A percentile compares a stretch with the other conserved stretches of the same genome.
Conservation (phyloP, 106 monocot species). For the Apostasia shenzhenica region DNA sequence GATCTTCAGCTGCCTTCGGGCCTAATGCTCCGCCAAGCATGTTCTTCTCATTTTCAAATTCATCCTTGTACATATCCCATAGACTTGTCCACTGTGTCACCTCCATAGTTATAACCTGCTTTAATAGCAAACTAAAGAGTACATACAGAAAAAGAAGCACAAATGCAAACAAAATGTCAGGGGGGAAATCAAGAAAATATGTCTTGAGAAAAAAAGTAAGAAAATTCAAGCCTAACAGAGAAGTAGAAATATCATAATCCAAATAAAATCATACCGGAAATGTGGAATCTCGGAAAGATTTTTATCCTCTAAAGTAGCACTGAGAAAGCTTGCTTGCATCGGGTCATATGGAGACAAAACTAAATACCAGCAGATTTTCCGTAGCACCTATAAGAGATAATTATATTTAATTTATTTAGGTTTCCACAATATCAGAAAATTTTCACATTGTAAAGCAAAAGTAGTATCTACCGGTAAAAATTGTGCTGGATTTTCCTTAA, state of each 20-base stretch:
- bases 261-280: constrained; percentile 47
- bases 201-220: neutral
- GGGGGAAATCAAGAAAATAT: neutral
- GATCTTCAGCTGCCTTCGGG: constrained; percentile 80
- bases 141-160: neutral
- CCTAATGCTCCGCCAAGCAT: constrained; percentile 70
- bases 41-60: constrained; percentile 88
- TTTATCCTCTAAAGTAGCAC: constrained; percentile 89
- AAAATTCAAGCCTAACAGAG: neutral
- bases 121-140: constrained; percentile 53
- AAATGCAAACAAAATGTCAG: neutral
- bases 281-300: constrained; percentile 90
- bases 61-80: constrained; percentile 80
- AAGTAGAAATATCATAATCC: neutral
- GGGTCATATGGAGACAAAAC: constrained; percentile 88
- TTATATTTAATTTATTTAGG: neutral
- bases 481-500: constrained; percentile 75
- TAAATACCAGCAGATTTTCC: constrained; percentile 99
- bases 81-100: constrained; percentile 88
- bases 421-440: neutral
- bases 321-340: constrained; percentile 99
- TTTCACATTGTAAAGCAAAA: neutral
- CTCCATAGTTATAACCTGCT: constrained; percentile 98
- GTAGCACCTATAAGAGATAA: constrained; percentile 51
- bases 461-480: constrained; percentile 73